Conservation (phyloP, 1,284 basidiomycete genomes). For the Pseudozyma tsukubaensis region DNA sequence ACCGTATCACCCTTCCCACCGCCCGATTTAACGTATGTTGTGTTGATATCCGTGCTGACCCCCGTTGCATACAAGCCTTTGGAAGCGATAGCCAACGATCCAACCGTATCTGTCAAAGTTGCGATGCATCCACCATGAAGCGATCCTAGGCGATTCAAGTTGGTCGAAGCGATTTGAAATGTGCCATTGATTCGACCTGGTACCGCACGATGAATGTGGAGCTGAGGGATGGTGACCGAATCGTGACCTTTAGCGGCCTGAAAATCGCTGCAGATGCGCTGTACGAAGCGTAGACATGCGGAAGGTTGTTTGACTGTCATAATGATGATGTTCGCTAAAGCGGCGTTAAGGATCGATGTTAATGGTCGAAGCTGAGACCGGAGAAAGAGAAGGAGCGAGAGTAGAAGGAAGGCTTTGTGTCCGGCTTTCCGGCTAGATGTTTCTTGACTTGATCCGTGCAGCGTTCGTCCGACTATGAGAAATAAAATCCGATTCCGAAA, state of each 20-base stretch:
- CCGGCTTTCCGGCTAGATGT: no score
- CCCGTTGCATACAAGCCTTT: slow-evolving; percentile 86
- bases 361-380: not conserved
- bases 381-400: not conserved
- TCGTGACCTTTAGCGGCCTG: slow-evolving; percentile 56
- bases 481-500: not conserved
- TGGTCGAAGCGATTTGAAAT: slow-evolving; percentile 49
- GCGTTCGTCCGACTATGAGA: not conserved
- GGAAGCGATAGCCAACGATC: slow-evolving; percentile 82
- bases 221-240: slow-evolving; percentile 48
- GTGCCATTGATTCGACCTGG: slow-evolving; percentile 56
- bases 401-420: not conserved
- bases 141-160: slow-evolving; percentile 67
- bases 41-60: slow-evolving; percentile 86
- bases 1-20: slow-evolving; percentile 70
- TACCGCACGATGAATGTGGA: slow-evolving; percentile 42
- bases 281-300: slow-evolving; percentile 54
- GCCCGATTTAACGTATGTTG: slow-evolving; percentile 81
- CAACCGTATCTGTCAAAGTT: slow-evolving; percentile 85
- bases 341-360: not conserved
- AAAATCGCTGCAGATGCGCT: slow-evolving; percentile 41
- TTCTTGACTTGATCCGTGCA: no score
- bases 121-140: slow-evolving; percentile 87
- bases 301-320: slow-evolving; percentile 28
- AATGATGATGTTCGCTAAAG: not conserved